Evolutionary conservation across 2,329 filamentous ascomycete genomes (phyloP).

Genomic region (Hysterium pulicare): DNA sequence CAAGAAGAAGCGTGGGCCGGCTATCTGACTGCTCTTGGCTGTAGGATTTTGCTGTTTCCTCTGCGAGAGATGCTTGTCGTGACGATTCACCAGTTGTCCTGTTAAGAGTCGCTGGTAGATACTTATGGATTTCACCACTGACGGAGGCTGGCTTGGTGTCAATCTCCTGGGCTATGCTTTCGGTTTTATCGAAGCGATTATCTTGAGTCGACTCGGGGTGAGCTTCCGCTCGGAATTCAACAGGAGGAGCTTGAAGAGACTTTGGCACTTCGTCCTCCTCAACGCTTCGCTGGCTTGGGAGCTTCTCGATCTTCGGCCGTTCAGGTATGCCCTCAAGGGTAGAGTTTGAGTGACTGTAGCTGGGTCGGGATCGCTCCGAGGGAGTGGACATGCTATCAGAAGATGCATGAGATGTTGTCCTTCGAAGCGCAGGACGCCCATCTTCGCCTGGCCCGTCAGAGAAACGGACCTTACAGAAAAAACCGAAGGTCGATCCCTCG

Average conservation of each 20-base stretch:
- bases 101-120: conserved; percentile 13
- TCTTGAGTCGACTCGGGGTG: conserved; percentile 22
- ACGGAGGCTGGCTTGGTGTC: conserved; percentile 4
- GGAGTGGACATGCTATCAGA: conserved; percentile 23
- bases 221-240: conserved; percentile 24
- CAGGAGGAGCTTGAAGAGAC: conserved; percentile 30
- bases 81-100: conserved; percentile 20
- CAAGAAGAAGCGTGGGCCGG: conserved; percentile 37
- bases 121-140: conserved; percentile 7
- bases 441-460: conserved; percentile 18
- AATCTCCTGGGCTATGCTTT: conserved; percentile 13
- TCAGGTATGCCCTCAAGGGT: not conserved
- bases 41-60: not conserved
- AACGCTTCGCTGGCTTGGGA: conserved; percentile 18
- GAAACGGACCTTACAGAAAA: conserved; percentile 35
- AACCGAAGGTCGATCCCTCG: conserved; percentile 36
- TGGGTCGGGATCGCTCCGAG: conserved; percentile 15
- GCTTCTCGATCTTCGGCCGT: conserved; percentile 9
- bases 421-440: conserved; percentile 21
- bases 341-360: conserved; percentile 26
- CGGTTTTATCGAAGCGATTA: conserved; percentile 21
- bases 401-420: not conserved
- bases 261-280: conserved; percentile 10
- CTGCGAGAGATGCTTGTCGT: conserved; percentile 14
- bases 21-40: conserved; percentile 13